phyloP scores from a whole-genome alignment of 208 protist genomes.

The Leishmania turanica region DNA sequence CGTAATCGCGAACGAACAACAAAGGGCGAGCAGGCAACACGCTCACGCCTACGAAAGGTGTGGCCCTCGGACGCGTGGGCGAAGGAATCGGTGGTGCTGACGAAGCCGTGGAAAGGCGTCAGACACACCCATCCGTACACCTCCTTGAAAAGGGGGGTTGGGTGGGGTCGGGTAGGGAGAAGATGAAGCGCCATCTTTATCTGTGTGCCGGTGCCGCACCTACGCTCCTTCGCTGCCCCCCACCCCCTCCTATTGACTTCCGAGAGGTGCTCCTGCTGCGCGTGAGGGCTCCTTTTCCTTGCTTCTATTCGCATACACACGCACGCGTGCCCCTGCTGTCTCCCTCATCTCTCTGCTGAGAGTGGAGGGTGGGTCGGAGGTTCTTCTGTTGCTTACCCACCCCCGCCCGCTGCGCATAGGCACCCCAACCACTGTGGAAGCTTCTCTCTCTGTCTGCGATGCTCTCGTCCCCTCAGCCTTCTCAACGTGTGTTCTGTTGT shows the following conservation, averaged over 20 bases:
- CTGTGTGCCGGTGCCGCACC: not conserved
- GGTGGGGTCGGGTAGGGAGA: not conserved
- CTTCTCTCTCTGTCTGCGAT: not conserved
- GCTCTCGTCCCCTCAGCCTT: not conserved
- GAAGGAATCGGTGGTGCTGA: not conserved
- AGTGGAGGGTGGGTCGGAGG: not conserved
- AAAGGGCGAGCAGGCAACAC: not conserved
- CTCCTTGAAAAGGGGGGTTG: not conserved
- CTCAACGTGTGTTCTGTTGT: not conserved
- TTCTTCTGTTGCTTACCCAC: not conserved
- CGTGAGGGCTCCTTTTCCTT: not conserved
- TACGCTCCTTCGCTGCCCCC: not conserved
- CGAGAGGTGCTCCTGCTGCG: not conserved
- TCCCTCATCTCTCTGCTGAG: not conserved
- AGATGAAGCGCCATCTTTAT: not conserved
- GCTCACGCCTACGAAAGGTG: not conserved
- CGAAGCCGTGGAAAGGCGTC: not conserved
- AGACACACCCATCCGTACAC: not conserved
- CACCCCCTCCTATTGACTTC: not conserved
- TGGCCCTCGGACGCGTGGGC: not conserved
- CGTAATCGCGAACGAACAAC: not conserved
- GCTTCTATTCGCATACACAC: not conserved
- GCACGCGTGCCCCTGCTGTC: not conserved
- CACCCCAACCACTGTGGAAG: not conserved
- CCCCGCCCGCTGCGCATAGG: not conserved